Percentiles rank a stretch among this genome's conserved stretches.
Conservation (phyloP, 2,329 filamentous ascomycete genomes). For the Acarospora socialis region DNA sequence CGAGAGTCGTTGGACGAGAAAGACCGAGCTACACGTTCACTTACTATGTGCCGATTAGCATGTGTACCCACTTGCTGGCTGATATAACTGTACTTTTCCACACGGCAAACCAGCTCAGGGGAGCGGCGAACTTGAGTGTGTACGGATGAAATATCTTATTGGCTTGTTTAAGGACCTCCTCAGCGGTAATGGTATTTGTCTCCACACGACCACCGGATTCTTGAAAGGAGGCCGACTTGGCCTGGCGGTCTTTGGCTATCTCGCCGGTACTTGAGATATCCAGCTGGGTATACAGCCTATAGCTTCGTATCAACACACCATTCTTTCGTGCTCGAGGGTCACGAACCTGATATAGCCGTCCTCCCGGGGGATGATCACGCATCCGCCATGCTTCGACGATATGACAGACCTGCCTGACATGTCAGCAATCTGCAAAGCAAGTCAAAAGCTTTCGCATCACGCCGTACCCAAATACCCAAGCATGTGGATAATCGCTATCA, state of each 20-base stretch:
- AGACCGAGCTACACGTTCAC: slow-evolving; percentile 21
- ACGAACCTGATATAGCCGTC: slow-evolving; percentile 20
- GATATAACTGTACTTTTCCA: slow-evolving; percentile 24
- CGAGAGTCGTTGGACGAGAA: slow-evolving; percentile 21
- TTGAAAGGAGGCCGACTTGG: slow-evolving; percentile 15
- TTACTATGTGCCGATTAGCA: too few relatives aligned
- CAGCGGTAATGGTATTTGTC: slow-evolving; percentile 22
- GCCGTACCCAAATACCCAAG: slow-evolving; percentile 19
- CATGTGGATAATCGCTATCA: slow-evolving; percentile 20
- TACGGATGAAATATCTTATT: slow-evolving; percentile 24
- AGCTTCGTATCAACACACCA: too few relatives aligned
- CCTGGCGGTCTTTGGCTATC: slow-evolving; percentile 15
- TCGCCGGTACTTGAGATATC: slow-evolving; percentile 16
- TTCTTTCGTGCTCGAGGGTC: neutral
- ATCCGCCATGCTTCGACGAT: slow-evolving; percentile 19
- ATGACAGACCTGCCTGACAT: slow-evolving; percentile 14
- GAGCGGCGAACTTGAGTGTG: slow-evolving; percentile 20
- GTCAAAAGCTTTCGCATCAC: too few relatives aligned
- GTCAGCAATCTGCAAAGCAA: too few relatives aligned
- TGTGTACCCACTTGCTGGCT: too few relatives aligned
- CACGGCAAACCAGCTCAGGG: slow-evolving; percentile 24
- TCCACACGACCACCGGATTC: slow-evolving; percentile 20
- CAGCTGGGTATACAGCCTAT: slow-evolving; percentile 21
- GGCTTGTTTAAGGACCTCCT: slow-evolving; percentile 23
- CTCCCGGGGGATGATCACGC: slow-evolving; percentile 23